Conservation (phyloP, 164 flowering plant genomes). For the Brasenia schreberi region DNA sequence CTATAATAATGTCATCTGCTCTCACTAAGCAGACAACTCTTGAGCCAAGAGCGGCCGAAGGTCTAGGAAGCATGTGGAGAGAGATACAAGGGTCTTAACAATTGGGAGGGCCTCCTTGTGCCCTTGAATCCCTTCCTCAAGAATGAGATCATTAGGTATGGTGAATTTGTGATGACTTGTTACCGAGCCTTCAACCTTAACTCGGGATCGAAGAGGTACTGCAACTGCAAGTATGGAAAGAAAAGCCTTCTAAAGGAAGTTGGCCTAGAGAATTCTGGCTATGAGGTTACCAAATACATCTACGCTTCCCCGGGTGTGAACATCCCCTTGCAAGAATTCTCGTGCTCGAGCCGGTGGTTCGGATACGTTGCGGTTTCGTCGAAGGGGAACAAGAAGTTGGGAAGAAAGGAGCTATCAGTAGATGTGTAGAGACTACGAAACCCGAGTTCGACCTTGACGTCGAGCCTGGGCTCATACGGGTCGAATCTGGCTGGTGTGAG, state of each 20-base stretch:
- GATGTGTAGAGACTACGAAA: constrained; percentile 22
- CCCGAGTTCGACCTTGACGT: constrained; percentile 50
- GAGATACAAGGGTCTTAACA: constrained; percentile 41
- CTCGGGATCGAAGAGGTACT: constrained; percentile 45
- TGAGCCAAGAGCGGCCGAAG: neutral
- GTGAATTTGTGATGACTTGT: constrained; percentile 49
- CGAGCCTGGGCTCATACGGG: constrained; percentile 35
- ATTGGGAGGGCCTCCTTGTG: constrained; percentile 54
- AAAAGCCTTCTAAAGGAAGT: constrained; percentile 32
- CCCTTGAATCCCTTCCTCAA: constrained; percentile 63
- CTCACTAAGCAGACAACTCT: neutral
- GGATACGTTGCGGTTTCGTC: constrained; percentile 68
- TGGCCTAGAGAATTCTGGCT: constrained; percentile 44
- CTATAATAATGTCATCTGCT: neutral
- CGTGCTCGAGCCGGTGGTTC: constrained; percentile 46
- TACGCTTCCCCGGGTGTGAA: constrained; percentile 60
- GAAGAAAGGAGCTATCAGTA: constrained; percentile 45
- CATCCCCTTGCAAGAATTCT: constrained; percentile 30
- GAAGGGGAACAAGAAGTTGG: constrained; percentile 27
- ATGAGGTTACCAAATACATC: constrained; percentile 60
- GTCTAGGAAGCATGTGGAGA: neutral
- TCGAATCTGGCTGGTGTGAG: constrained; percentile 58
- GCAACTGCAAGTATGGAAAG: constrained; percentile 65
- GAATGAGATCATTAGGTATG: constrained; percentile 55
- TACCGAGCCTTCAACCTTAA: constrained; percentile 71